Evolutionary conservation across 2,329 filamentous ascomycete genomes (phyloP), one percentile per base, ranked within the genome.

Genomic region (Fonsecaea pedrosoi): DNA sequence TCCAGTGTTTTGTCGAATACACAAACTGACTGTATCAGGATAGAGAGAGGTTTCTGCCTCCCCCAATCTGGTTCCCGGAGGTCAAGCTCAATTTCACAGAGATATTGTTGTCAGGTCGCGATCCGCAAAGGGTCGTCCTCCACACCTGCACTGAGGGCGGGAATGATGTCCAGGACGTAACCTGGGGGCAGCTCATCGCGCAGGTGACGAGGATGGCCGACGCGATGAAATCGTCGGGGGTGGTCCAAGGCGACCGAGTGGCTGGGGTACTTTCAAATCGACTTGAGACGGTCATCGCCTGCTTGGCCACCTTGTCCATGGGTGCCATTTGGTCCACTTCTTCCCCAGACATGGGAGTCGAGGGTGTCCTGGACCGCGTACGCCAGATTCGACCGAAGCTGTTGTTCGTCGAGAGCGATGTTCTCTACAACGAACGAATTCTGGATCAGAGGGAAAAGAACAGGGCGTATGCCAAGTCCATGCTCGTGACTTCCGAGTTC

Each of bases 331-430:
- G 94, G 75, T 91, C 87, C 70, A 90, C 87, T 57, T 89, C 86
- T 60, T 91, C 89, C 7, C 94, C 92, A 0, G 92, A 95, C 77
- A 94, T 94, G 88, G 92, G 92, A 0, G 87, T 89, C 9, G 87
- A 88, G 67, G 92, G 91, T 0, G 85, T 95, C n/a, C 73, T 95
- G 71, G 91, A 95, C 77, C 82, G 92, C 35, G 82, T 91, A 25
- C 78, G 88, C 57, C 91, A 94, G 80, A 87, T 94, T 64, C 83
- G 88, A 70, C 92, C 92, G 3, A 89, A 87, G 77, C 90, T 87
- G 75, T 82, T 95, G 15, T 94, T 95, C 74, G 87, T 93, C 73
- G 92, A 96, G 72, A 92, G 94, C 72, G 87, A 84, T 35, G 85
- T 91, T 0, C 79, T 94, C 2, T 95, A 95, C 72, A 94, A 93